Evolutionary conservation across 106 monocot species (phyloP), one percentile per base, ranked within the genome.

Genomic region (Triglochin maritima): DNA sequence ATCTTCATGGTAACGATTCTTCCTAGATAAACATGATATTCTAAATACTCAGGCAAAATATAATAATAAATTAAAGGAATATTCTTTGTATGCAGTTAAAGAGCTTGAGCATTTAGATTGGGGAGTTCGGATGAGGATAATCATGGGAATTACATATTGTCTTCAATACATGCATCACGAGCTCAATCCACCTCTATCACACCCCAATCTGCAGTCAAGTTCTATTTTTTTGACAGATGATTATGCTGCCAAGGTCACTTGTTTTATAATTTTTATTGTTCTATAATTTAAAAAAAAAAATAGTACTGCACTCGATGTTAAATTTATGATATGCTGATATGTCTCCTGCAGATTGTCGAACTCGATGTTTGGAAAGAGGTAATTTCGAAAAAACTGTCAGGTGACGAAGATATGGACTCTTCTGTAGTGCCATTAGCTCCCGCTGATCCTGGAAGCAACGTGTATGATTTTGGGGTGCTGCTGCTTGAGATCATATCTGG

Each of bases 111-210:
- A 74, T 79, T 80, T 94, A 54, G 79, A 83, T 44, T 94, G 94
- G 94, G 56, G 43, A 77, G 74, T 78, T 49, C 73, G 94, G 70
- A 85, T 85, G 82, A 94, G 94, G 78, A 83, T 95, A 55, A 76
- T 90, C 47, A 95, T 95, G 94, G 94, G 94, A 17, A 83, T 68
- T 14, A 87, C 87, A 14, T 90, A 90, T 59, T 90, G 94, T 68
- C 90, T 95, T 70, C 85, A 95, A 66, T 80, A 83, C 68, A 76
- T 85, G 80, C 94, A 99, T 54, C 83, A 94, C 68, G 82, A 89
- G 14, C 80, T 85, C 48, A 82, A 79, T 7, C 94, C 94, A 12
- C 87, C 94, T 41, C 62, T 94, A 3, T 29, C 68, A n/a, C 76
- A 77, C 64, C 69, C 77, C 49, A 62, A 82, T 56, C 48, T 94